Percentiles rank a stretch among this genome's conserved stretches.
Evolutionary conservation across 1,284 basidiomycete genomes (phyloP).

Genomic region (Apiotrichum mycotoxinovorans): DNA sequence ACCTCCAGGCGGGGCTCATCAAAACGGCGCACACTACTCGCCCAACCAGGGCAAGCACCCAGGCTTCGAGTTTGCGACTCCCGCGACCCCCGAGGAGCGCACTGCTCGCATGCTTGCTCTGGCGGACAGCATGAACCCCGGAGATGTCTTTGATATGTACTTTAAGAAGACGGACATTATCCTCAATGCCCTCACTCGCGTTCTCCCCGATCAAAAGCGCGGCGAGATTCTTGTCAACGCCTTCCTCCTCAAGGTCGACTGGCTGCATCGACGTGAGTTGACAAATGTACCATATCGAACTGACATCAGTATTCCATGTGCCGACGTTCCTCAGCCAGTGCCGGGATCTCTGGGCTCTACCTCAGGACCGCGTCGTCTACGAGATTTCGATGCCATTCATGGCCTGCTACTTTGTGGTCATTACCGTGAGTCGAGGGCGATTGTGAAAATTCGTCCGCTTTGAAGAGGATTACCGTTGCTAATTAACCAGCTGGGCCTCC

Average conservation of each 20-base stretch:
- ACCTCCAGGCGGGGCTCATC: background rate
- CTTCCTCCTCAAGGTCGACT: conserved; percentile 48
- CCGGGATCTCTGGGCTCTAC: conserved; percentile 48
- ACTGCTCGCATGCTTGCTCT: conserved; percentile 32
- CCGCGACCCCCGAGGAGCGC: conserved; percentile 29
- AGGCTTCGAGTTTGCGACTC: background rate
- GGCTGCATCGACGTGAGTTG: conserved; percentile 51
- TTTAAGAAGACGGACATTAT: conserved; percentile 45
- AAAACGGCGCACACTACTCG: conserved; percentile 2
- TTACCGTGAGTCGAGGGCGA: conserved; percentile 32
- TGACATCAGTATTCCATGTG: conserved; percentile 38
- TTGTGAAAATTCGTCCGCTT: too few species aligned
- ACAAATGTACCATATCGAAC: background rate
- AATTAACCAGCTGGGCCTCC: conserved; percentile 40
- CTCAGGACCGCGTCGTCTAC: conserved; percentile 37
- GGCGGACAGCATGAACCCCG: conserved; percentile 42
- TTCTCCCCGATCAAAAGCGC: conserved; percentile 42
- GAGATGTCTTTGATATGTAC: conserved; percentile 45
- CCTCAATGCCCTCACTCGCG: conserved; percentile 41
- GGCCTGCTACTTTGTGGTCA: conserved; percentile 46
- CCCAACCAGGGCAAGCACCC: background rate
- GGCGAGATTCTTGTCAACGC: conserved; percentile 46
- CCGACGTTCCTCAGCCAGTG: conserved; percentile 49
- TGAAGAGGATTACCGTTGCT: background rate
- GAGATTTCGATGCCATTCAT: conserved; percentile 49